These are phyloP conservation scores for Achaetomiella virescens DNA, from an alignment of 495 filamentous ascomycete genomes.

Conservation along the genomic window DNA sequence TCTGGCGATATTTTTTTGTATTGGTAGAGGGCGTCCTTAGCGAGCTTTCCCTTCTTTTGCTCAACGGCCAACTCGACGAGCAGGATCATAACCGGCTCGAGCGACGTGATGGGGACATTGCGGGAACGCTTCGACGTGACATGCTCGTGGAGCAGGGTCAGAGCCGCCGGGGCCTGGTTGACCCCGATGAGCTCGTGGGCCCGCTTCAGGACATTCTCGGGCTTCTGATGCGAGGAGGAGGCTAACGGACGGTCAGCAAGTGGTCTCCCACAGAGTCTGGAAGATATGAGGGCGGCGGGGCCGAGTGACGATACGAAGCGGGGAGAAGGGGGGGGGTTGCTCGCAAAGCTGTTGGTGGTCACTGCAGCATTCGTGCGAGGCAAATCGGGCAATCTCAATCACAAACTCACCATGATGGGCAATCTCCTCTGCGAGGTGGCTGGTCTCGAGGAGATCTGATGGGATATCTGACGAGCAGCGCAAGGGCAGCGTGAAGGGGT, in stretches of 20 bases:
- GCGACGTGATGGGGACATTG: conserved; percentile 91
- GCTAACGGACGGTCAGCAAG: conserved; percentile 48
- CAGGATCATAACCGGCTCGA: conserved; percentile 97
- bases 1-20: conserved; percentile 99
- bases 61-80: conserved; percentile 96
- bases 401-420: conserved; percentile 37
- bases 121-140: conserved; percentile 95
- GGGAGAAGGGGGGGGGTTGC: conserved; percentile 10
- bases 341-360: not conserved
- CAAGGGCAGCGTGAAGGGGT: conserved; percentile 26
- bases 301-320: conserved; percentile 5
- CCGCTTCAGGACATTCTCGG: conserved; percentile 98
- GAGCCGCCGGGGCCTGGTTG: conserved; percentile 82
- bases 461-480: conserved; percentile 18
- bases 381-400: not conserved
- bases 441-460: conserved; percentile 27
- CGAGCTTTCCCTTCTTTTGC: conserved; percentile 91
- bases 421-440: conserved; percentile 31
- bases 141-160: conserved; percentile 96
- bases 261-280: not conserved
- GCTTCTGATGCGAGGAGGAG: conserved; percentile 91
- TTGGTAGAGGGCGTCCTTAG: conserved; percentile 97
- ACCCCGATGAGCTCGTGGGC: conserved; percentile 98
- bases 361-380: not conserved
- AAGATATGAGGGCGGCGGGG: conserved; percentile 2